phyloP scores from a whole-genome alignment of 1,284 basidiomycete species.

The Vanrija humicola region DNA sequence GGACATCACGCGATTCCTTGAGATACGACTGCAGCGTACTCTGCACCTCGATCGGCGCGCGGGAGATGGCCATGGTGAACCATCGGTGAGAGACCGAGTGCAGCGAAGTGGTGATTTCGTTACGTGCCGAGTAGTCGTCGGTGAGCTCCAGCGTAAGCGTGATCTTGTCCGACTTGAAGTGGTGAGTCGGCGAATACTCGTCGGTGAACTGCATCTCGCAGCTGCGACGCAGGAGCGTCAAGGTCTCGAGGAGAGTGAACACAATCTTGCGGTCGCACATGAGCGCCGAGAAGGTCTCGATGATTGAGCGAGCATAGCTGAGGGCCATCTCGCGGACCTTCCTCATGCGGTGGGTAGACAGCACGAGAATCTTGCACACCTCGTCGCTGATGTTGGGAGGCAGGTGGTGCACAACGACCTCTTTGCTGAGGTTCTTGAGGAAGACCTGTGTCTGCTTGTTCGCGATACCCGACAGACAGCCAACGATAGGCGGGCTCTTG shows the following conservation, averaged over 20 bases:
- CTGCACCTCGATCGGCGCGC: conserved; percentile 88
- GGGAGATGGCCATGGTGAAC: conserved; percentile 77
- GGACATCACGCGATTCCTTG: conserved; percentile 63
- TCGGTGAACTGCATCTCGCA: conserved; percentile 89
- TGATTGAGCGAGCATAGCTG: conserved; percentile 75
- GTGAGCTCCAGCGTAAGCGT: conserved; percentile 74
- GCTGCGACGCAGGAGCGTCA: conserved; percentile 80
- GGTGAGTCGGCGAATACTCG: conserved; percentile 86
- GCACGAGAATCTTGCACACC: conserved; percentile 69
- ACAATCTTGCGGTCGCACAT: conserved; percentile 88
- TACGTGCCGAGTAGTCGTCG: conserved; percentile 81
- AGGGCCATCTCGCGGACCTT: conserved; percentile 78
- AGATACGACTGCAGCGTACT: conserved; percentile 87
- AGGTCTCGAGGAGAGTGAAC: conserved; percentile 81
- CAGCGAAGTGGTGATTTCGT: conserved; percentile 74
- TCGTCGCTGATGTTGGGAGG: conserved; percentile 70
- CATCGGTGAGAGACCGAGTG: conserved; percentile 71
- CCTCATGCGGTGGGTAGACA: conserved; percentile 75
- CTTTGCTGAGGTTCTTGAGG: conserved; percentile 63
- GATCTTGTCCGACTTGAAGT: conserved; percentile 73
- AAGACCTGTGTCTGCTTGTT: conserved; percentile 66
- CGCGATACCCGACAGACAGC: conserved; percentile 75
- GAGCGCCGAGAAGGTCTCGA: conserved; percentile 89
- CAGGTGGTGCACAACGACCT: conserved; percentile 74
- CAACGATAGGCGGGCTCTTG: conserved; percentile 53